Evolutionary conservation across 1,139 yeast species (phyloP), one percentile per base, ranked within the genome.

Genomic region (Candida labiduridarum): DNA sequence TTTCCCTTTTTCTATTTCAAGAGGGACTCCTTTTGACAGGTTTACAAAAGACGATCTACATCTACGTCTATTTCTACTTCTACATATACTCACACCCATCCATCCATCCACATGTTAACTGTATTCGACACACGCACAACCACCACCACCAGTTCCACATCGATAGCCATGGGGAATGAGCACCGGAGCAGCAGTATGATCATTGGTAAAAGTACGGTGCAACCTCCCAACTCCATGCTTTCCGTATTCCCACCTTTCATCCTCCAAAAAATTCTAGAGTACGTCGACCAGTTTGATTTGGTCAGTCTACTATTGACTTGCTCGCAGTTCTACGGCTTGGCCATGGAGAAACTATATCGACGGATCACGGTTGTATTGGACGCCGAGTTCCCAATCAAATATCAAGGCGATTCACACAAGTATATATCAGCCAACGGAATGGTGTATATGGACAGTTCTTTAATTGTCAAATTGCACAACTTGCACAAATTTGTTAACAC

Each of bases 221-320:
- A 55, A 14, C 58, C 56, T 1, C 5, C 14, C 7, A 45, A 48
- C 27, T 51, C 55, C 22, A 14, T 56, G n/a, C 19, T 53, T 12
- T 31, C 31, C 8, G 45, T 25, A 27, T 39, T 54, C 35, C 56
- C 54, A 2, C 41, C 52, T 12, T 40, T 31, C 35, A 42, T 54
- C n/a, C 22, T 53, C 11, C 48, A 49, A 22, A 52, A 58, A 25
- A 41, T 60, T 2, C 49, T 59, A 22, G 56, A 54, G 43, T 56
- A 64, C 49, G 73, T 73, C 11, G 63, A 59, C 49, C 78, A 73
- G 47, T 71, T 56, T 56, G 77, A 72, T 50, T 57, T 72, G 52
- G 58, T 64, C 5, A 63, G 57, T 41, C 49, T 72, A 16, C 62
- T 63, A 61, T 46, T 53, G 18, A 65, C 70, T 1, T 66, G 72